These are phyloP conservation scores for Taiozyma sp. DNA, from an alignment of 1,139 yeast genomes.

Conservation along the genomic window DNA sequence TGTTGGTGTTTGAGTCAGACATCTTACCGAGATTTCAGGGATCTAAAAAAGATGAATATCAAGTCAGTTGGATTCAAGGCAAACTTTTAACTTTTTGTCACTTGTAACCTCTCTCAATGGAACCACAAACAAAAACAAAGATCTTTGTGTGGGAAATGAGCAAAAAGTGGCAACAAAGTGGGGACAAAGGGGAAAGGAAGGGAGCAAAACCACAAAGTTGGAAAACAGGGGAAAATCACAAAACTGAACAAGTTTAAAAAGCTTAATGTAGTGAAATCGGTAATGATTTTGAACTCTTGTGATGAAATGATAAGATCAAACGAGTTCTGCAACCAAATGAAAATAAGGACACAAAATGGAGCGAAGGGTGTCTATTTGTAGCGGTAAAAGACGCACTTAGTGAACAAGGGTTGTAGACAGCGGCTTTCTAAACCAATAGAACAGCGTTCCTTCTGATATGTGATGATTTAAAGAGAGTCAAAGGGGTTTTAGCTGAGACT, in stretches of 20 bases:
- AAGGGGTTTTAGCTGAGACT: too few species aligned
- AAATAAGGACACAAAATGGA: too few species aligned
- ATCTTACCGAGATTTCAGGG: constrained; percentile 2
- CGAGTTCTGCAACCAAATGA: too few species aligned
- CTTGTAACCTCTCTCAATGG: too few species aligned
- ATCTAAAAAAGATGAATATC: not conserved
- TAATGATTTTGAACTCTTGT: not conserved
- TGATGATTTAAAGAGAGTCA: too few species aligned
- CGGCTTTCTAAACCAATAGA: too few species aligned
- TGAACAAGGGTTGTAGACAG: constrained; percentile 3
- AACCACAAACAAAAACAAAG: not conserved
- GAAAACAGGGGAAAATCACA: not conserved
- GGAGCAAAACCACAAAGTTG: not conserved
- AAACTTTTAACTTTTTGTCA: not conserved
- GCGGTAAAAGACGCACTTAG: too few species aligned
- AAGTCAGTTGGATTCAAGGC: not conserved
- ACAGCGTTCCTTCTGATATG: too few species aligned
- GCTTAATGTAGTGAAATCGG: not conserved
- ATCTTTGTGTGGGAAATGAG: not conserved
- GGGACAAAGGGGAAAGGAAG: too few species aligned
- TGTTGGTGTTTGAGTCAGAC: constrained; percentile 15
- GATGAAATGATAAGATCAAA: too few species aligned
- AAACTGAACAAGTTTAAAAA: not conserved
- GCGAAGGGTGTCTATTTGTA: too few species aligned
- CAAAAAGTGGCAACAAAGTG: too few species aligned